Evolutionary conservation across 352 stramenopile species (phyloP).

Genomic region (Pythium aristosporum): DNA sequence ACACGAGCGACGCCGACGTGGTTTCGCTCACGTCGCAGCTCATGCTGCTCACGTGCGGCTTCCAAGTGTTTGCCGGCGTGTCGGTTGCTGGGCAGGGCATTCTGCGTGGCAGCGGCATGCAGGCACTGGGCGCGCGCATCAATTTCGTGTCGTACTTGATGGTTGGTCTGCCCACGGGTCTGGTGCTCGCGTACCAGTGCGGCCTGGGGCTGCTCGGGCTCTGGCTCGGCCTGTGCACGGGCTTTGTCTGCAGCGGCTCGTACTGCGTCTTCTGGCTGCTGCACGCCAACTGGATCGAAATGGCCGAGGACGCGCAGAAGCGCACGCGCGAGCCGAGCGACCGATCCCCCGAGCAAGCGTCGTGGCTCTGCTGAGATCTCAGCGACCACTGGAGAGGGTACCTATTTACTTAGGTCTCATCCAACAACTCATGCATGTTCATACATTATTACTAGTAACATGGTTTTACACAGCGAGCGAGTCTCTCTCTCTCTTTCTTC

Average conservation of each 20-base stretch:
- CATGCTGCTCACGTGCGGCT: slow-evolving; percentile 64
- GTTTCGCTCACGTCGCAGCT: slow-evolving; percentile 55
- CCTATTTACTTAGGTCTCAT: too few species aligned
- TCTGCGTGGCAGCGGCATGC: slow-evolving; percentile 76
- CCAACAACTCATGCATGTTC: background rate
- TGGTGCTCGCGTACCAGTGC: slow-evolving; percentile 68
- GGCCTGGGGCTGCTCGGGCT: slow-evolving; percentile 68
- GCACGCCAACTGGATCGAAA: slow-evolving; percentile 64
- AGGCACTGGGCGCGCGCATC: slow-evolving; percentile 75
- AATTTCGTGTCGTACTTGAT: slow-evolving; percentile 88
- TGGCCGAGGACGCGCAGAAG: slow-evolving; percentile 62
- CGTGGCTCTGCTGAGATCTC: slow-evolving; percentile 28
- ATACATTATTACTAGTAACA: slow-evolving; percentile 3
- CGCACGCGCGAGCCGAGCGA: slow-evolving; percentile 45
- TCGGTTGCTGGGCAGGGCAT: slow-evolving; percentile 72
- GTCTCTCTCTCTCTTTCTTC: background rate
- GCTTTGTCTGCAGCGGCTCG: slow-evolving; percentile 59
- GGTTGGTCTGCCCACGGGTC: slow-evolving; percentile 74
- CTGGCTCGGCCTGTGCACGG: slow-evolving; percentile 75
- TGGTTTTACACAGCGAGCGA: background rate
- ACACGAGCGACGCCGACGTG: slow-evolving; percentile 56
- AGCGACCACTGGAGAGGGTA: too few species aligned
- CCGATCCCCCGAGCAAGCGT: slow-evolving; percentile 19
- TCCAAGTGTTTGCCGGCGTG: slow-evolving; percentile 85
- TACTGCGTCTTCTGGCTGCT: slow-evolving; percentile 75